Conservation (phyloP, 1,284 basidiomycete species). For the Cutaneotrichosporon sp. region DNA sequence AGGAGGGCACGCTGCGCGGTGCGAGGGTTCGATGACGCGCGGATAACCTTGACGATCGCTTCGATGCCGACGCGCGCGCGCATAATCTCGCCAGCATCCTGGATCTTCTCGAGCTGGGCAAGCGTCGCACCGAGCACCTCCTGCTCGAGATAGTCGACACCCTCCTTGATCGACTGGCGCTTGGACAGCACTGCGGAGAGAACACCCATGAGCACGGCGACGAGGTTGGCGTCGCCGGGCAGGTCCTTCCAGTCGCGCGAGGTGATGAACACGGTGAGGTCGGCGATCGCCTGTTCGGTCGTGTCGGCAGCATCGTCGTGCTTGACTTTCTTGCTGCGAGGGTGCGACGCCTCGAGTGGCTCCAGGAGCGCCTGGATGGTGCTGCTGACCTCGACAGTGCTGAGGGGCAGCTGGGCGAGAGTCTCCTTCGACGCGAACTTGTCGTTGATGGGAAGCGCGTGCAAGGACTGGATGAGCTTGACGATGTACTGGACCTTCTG, state of each 20-base stretch:
- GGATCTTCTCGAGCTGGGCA: constrained; percentile 64
- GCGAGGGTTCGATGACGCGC: constrained; percentile 86
- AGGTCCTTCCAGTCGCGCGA: constrained; percentile 65
- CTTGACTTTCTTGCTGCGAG: constrained; percentile 38
- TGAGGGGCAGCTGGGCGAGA: constrained; percentile 33
- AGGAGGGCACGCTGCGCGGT: constrained; percentile 91
- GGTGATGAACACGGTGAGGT: constrained; percentile 71
- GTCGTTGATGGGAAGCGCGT: constrained; percentile 34
- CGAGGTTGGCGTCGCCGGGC: constrained; percentile 67
- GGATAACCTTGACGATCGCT: constrained; percentile 79
- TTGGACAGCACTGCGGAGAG: constrained; percentile 66
- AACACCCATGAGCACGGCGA: constrained; percentile 71
- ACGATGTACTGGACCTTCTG: constrained; percentile 37
- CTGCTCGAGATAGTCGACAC: constrained; percentile 79
- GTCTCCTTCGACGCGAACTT: constrained; percentile 31
- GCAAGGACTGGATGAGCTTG: constrained; percentile 37
- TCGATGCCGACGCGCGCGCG: constrained; percentile 60
- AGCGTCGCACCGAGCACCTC: constrained; percentile 79
- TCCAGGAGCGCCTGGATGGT: constrained; percentile 32
- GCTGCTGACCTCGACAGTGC: constrained; percentile 28
- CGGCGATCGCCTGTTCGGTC: constrained; percentile 46
- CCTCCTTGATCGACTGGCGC: constrained; percentile 53
- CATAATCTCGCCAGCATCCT: constrained; percentile 40
- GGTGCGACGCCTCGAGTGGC: constrained; percentile 36
- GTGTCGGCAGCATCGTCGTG: constrained; percentile 32